Evolutionary conservation across 73 alveolate species (phyloP).

Genomic region (Uronychia binucleata): DNA sequence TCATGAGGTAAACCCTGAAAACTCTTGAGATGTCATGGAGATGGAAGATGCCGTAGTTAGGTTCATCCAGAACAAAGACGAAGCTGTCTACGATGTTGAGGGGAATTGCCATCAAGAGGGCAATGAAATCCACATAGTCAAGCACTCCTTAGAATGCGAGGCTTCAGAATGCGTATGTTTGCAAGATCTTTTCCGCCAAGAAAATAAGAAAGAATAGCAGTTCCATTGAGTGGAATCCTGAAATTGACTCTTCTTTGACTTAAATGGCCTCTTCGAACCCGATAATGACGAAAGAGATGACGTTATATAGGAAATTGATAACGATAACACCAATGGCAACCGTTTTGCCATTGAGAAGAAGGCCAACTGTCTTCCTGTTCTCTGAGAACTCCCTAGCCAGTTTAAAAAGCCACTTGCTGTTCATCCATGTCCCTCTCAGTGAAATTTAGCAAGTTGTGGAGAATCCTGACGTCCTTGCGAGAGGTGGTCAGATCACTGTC

Average conservation of each 20-base stretch:
- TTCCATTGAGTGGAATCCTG: conserved; percentile 2
- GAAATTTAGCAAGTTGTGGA: background rate
- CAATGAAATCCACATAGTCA: background rate
- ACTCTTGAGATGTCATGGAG: conserved; percentile 7
- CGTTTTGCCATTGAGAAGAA: background rate
- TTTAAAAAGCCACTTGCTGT: background rate
- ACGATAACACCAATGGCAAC: background rate
- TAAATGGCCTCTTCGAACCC: background rate
- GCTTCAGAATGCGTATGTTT: background rate
- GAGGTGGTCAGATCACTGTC: background rate
- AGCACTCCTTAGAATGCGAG: background rate
- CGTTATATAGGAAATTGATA: background rate
- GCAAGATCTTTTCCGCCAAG: background rate
- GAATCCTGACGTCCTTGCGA: background rate
- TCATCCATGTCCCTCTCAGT: background rate
- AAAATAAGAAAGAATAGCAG: background rate
- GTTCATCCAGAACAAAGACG: background rate
- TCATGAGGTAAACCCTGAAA: background rate
- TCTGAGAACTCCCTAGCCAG: background rate
- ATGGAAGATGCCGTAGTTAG: background rate
- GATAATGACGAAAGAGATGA: background rate
- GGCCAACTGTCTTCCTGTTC: background rate
- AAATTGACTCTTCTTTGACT: background rate
- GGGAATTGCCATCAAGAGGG: background rate
- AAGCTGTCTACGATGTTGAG: conserved; percentile 1